Evolutionary conservation across 108 stramenopile species (phyloP).

Genomic region (Asterionellopsis glacialis): DNA sequence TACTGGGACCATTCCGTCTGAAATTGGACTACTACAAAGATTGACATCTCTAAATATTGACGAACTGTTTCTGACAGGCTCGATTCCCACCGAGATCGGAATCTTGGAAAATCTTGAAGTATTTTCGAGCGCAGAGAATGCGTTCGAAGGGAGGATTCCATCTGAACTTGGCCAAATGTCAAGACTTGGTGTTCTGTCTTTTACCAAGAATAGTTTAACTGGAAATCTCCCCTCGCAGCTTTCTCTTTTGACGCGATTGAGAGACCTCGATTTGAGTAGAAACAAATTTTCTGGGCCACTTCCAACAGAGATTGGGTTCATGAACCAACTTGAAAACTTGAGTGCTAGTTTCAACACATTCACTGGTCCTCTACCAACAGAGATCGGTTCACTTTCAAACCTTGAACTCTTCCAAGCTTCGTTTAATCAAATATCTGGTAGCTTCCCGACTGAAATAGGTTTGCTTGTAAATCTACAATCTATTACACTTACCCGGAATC

Average conservation of each 20-base stretch:
- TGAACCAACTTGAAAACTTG: too few species aligned
- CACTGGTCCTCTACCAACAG: too few species aligned
- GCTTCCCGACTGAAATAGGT: too few species aligned
- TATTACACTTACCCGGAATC: too few species aligned
- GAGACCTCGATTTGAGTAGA: not conserved
- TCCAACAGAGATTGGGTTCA: not conserved
- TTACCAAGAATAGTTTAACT: slow-evolving; percentile 5
- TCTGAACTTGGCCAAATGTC: slow-evolving; percentile 8
- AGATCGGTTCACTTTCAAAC: too few species aligned
- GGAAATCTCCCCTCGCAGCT: not conserved
- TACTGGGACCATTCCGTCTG: slow-evolving; percentile 3
- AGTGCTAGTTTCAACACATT: too few species aligned
- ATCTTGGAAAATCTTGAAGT: not conserved
- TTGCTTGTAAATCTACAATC: too few species aligned
- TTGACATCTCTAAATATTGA: not conserved
- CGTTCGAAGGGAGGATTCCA: not conserved
- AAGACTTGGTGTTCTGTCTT: not conserved
- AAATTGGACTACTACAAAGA: not conserved
- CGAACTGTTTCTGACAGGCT: not conserved
- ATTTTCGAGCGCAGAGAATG: not conserved
- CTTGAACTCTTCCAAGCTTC: too few species aligned
- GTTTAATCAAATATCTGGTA: too few species aligned
- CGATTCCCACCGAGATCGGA: slow-evolving; percentile 10
- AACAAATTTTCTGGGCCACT: not conserved
- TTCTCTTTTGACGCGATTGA: not conserved